Evolutionary conservation across 306 rosid species (phyloP).

Genomic region (Spatholobus suberectus): DNA sequence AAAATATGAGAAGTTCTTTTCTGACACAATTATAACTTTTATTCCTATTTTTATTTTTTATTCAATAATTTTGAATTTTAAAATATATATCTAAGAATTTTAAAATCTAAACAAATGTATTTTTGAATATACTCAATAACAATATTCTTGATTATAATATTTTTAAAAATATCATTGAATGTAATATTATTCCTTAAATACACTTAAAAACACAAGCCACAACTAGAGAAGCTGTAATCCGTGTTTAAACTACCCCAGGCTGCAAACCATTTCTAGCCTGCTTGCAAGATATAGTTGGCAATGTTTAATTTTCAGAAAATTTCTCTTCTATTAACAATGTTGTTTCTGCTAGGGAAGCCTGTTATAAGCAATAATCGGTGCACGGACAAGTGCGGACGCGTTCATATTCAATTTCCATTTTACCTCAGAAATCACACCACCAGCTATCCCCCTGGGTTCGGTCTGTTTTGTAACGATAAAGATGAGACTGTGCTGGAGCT

Average conservation of each 20-base stretch:
- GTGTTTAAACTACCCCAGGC: not conserved
- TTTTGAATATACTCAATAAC: no score
- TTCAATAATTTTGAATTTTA: no score
- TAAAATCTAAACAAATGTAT: no score
- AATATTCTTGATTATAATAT: no score
- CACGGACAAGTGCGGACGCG: constrained; percentile 39
- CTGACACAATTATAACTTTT: no score
- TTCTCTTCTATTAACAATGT: not conserved
- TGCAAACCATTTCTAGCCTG: not conserved
- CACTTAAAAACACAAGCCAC: no score
- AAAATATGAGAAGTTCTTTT: no score
- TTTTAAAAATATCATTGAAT: no score
- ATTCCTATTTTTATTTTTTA: no score
- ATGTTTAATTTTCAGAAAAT: not conserved
- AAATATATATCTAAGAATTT: no score
- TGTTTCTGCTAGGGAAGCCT: constrained; percentile 1
- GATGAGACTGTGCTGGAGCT: constrained; percentile 31
- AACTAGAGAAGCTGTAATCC: no score
- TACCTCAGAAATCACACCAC: constrained; percentile 27
- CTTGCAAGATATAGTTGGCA: not conserved
- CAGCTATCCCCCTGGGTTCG: constrained; percentile 13
- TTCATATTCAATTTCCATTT: constrained; percentile 42
- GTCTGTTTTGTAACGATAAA: constrained; percentile 20
- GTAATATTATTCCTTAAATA: no score
- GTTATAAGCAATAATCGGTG: not conserved